Base-by-base conservation (phyloP, 2,329 filamentous ascomycete genomes). In the Xylaria arbuscula region DNA sequence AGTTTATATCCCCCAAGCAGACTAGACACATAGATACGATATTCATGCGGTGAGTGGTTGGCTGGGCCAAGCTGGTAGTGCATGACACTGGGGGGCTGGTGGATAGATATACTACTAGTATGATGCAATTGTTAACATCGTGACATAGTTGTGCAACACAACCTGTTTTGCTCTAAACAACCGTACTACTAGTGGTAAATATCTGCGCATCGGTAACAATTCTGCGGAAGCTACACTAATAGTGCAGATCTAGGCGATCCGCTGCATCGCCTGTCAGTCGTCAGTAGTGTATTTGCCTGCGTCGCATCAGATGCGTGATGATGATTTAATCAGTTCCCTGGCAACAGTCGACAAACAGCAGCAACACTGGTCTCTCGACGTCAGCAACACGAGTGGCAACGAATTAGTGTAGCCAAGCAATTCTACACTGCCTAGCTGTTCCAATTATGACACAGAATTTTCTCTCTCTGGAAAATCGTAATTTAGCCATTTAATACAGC, bases 101-200 rank as follows among this genome's bases (percentile, higher is more conserved):
- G 28, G 28, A 28, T 57, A 9, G 28, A 61, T 50, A 11, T 60
- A 38, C 7, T 9, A n/a, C n/a, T n/a, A n/a, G n/a, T n/a, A 69
- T 69, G 62, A 69, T 69, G 67, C 67, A 69, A 69, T 69, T 58
- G 59, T 62, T 66, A 57, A 54, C 58, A 66, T 66, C 56, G 64
- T 63, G 59, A 67, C 53, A 64, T 64, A 36, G 54, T 61, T 17
- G 57, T 58, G 66, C 42, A 58, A 36, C 62, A 61, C 51, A 68
- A 47, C 66, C 51, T 65, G 66, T 62, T 68, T 68, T 61, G 55
- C 38, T 45, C 53, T 19, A 42, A 15, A 50, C 15, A 48, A 38
- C 28, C 3, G 34, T 51, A 48, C 13, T 53, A 42, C 53, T 15
- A 38, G 10, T 10, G 13, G 4, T n/a, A 15, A 32, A 3, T 17